Conservation (phyloP, 306 rosid species). For the Sicyos baderoa region DNA sequence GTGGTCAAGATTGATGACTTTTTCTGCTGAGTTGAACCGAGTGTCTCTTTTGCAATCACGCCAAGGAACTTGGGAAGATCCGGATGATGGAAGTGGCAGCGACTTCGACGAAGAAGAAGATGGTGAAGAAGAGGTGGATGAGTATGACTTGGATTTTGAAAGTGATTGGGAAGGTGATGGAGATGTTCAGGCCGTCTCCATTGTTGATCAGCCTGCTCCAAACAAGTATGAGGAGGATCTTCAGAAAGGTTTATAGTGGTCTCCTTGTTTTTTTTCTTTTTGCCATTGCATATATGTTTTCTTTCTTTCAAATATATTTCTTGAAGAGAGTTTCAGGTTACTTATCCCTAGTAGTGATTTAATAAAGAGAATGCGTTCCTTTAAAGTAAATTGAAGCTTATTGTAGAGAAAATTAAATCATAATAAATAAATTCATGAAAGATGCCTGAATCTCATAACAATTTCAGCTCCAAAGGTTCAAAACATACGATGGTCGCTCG, state of each 20-base stretch:
- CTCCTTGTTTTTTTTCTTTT: background rate
- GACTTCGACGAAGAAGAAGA: slow-evolving; percentile 43
- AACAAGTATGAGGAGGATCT: slow-evolving; percentile 44
- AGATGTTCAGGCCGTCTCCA: slow-evolving; percentile 25
- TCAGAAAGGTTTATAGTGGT: slow-evolving; percentile 40
- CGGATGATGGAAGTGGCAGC: slow-evolving; percentile 56
- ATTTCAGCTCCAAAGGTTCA: background rate
- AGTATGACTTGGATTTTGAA: slow-evolving; percentile 40
- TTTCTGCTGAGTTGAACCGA: slow-evolving; percentile 26
- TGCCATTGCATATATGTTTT: background rate
- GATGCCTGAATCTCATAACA: background rate
- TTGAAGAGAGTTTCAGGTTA: background rate
- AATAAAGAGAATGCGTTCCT: background rate
- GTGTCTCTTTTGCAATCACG: slow-evolving; percentile 24
- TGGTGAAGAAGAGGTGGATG: slow-evolving; percentile 38
- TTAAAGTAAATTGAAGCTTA: background rate
- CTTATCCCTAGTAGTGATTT: background rate
- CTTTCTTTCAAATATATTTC: background rate
- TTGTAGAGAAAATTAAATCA: background rate
- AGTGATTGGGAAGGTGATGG: slow-evolving; percentile 53
- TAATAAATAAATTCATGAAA: background rate
- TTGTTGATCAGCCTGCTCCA: slow-evolving; percentile 27
- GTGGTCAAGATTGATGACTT: slow-evolving; percentile 22
- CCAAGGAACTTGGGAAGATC: slow-evolving; percentile 64
- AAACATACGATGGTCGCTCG: background rate